Evolutionary conservation across 2,329 filamentous ascomycete genomes (phyloP).

Genomic region (Trichoderma gracile): DNA sequence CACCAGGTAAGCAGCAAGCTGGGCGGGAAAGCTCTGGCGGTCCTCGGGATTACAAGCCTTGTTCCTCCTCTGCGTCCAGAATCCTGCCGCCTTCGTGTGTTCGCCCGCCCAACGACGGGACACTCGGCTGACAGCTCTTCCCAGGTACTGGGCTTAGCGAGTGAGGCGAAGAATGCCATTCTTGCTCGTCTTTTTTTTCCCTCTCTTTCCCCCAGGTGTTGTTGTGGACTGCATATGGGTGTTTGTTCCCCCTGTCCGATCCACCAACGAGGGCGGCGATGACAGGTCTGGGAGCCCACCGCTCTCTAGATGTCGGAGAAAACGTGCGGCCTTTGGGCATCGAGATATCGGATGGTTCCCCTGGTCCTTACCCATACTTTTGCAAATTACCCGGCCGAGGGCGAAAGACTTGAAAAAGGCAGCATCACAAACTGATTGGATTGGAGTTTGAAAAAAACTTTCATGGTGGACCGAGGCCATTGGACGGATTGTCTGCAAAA

Average conservation of each 20-base stretch:
- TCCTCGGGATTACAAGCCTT: conserved; percentile 17
- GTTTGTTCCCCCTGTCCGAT: not conserved
- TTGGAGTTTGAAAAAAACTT: not conserved
- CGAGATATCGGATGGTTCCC: conserved; percentile 12
- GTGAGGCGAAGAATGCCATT: conserved; percentile 21
- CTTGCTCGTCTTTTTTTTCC: not conserved
- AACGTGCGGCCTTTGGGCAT: conserved; percentile 8
- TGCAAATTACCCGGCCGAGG: not conserved
- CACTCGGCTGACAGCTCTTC: conserved; percentile 15
- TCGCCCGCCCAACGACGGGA: conserved; percentile 1
- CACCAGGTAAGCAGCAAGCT: not conserved
- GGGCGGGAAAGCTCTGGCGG: not conserved
- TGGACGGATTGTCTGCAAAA: not conserved
- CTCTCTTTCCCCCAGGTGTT: not conserved
- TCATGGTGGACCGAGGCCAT: conserved; percentile 4
- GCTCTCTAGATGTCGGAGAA: not conserved
- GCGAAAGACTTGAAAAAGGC: not conserved
- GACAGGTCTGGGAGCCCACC: not conserved
- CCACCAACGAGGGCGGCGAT: not conserved
- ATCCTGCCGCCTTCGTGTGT: not conserved
- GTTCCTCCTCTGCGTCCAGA: not conserved
- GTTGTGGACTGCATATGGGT: not conserved
- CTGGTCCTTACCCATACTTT: conserved; percentile 11
- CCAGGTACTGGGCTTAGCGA: not conserved
- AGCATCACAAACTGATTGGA: not conserved